Evolutionary conservation across 2,329 filamentous ascomycete species (phyloP).

Genomic region (Botryosphaeria agaves): DNA sequence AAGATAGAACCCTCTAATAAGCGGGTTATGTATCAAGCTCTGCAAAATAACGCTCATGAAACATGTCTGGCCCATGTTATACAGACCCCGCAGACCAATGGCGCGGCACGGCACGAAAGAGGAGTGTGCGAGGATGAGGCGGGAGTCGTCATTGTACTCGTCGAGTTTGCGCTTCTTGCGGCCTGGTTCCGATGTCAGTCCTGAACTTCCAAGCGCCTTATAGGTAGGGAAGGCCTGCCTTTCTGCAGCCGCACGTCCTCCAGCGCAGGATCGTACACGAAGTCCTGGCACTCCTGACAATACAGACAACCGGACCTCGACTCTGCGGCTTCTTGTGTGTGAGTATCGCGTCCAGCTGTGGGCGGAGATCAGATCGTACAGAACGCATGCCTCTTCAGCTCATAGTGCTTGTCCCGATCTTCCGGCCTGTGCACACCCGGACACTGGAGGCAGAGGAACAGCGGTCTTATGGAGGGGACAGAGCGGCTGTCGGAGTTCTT

Average conservation of each 20-base stretch:
- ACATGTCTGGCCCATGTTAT: slow-evolving; percentile 96
- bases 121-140: slow-evolving; percentile 64
- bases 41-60: slow-evolving; percentile 96
- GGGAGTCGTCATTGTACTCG: slow-evolving; percentile 58
- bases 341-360: neutral
- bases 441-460: slow-evolving; percentile 56
- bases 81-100: slow-evolving; percentile 77
- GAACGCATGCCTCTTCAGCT: slow-evolving; percentile 53
- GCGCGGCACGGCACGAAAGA: slow-evolving; percentile 67
- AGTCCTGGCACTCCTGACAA: slow-evolving; percentile 68
- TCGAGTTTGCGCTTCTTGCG: slow-evolving; percentile 61
- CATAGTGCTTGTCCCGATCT: slow-evolving; percentile 48
- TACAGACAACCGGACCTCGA: slow-evolving; percentile 58
- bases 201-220: too few relatives aligned
- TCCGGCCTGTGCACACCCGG: slow-evolving; percentile 49
- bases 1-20: slow-evolving; percentile 82
- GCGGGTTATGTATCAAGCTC: slow-evolving; percentile 81
- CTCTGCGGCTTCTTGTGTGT: slow-evolving; percentile 44
- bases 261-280: slow-evolving; percentile 66
- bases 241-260: slow-evolving; percentile 59
- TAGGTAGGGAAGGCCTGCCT: slow-evolving; percentile 26
- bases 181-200: neutral
- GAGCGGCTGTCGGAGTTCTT: slow-evolving; percentile 5
- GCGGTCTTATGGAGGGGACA: slow-evolving; percentile 11
- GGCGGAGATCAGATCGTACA: slow-evolving; percentile 34